Evolutionary conservation across 768 basidiomycete species (phyloP).

Genomic region (Tricholoma hemisulphureum): DNA sequence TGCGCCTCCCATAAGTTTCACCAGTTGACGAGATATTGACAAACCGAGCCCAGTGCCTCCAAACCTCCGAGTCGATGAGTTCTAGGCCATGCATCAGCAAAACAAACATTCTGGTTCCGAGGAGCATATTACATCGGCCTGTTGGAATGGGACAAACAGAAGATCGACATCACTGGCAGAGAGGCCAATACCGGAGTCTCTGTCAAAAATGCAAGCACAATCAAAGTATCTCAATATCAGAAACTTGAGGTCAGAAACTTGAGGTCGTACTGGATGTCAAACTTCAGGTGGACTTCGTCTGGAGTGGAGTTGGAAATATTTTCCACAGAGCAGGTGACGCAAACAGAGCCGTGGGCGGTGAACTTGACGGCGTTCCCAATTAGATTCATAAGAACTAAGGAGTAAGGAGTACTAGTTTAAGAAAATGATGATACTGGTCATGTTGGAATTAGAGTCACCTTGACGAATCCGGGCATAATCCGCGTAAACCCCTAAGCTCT

Average conservation of each 20-base stretch:
- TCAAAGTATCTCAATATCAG: neutral
- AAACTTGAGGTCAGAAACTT: too few species aligned
- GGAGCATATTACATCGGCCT: constrained; percentile 53
- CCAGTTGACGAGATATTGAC: constrained; percentile 71
- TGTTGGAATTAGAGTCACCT: constrained; percentile 37
- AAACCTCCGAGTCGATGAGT: constrained; percentile 72
- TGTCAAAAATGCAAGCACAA: constrained; percentile 22
- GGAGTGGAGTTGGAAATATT: constrained; percentile 27
- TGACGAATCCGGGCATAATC: constrained; percentile 76
- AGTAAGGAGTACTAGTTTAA: neutral
- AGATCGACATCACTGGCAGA: constrained; percentile 63
- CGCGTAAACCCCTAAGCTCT: constrained; percentile 56
- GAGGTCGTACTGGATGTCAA: constrained; percentile 56
- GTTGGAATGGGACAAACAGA: constrained; percentile 73
- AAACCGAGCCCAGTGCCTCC: constrained; percentile 78
- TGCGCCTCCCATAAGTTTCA: constrained; percentile 73
- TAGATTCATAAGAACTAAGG: constrained; percentile 68
- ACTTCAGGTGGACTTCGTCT: constrained; percentile 55
- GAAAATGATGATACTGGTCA: too few species aligned
- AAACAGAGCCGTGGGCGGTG: constrained; percentile 61
- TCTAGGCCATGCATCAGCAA: constrained; percentile 27
- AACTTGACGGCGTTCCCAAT: constrained; percentile 80
- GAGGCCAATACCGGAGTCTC: constrained; percentile 73
- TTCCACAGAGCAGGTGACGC: constrained; percentile 60
- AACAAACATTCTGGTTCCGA: neutral